A percentile compares a stretch with the other conserved stretches of the same genome.
phyloP scores from a whole-genome alignment of 805 yeast genomes.

The Kazachstania taianensis region DNA sequence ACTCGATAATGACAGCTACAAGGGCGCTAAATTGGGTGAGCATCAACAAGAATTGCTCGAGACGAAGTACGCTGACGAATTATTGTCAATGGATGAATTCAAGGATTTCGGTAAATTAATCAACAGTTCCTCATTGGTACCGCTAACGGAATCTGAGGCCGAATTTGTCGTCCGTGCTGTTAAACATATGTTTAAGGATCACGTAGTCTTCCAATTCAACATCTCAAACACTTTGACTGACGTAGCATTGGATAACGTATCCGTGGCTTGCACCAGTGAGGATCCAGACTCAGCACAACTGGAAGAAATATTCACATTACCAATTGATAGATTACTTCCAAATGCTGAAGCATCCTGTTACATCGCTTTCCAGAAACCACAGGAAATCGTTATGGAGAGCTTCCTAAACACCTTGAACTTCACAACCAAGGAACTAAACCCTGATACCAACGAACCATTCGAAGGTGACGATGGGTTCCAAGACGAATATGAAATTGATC shows the following conservation, averaged over 20 bases:
- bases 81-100: conserved; percentile 64
- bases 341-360: conserved; percentile 64
- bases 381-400: conserved; percentile 36
- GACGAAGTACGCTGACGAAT: conserved; percentile 61
- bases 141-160: conserved; percentile 83
- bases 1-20: conserved; percentile 15
- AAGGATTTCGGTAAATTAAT: conserved; percentile 62
- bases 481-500: conserved; percentile 89
- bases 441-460: conserved; percentile 54
- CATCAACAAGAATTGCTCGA: conserved; percentile 33
- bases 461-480: conserved; percentile 76
- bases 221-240: conserved; percentile 78
- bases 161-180: conserved; percentile 82
- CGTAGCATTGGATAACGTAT: conserved; percentile 65
- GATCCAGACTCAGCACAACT: conserved; percentile 36
- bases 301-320: conserved; percentile 61
- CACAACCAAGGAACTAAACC: conserved; percentile 70
- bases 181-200: conserved; percentile 70
- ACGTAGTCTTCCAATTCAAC: conserved; percentile 70
- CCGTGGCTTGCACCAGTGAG: conserved; percentile 58
- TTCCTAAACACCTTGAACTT: conserved; percentile 63
- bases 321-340: conserved; percentile 65
- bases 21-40: conserved; percentile 24
- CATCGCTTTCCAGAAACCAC: conserved; percentile 57
- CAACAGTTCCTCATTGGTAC: conserved; percentile 53